Percentiles rank a stretch among this genome's conserved stretches.
Conservation (phyloP, 2,329 filamentous ascomycete genomes). For the Nemania sp. region DNA sequence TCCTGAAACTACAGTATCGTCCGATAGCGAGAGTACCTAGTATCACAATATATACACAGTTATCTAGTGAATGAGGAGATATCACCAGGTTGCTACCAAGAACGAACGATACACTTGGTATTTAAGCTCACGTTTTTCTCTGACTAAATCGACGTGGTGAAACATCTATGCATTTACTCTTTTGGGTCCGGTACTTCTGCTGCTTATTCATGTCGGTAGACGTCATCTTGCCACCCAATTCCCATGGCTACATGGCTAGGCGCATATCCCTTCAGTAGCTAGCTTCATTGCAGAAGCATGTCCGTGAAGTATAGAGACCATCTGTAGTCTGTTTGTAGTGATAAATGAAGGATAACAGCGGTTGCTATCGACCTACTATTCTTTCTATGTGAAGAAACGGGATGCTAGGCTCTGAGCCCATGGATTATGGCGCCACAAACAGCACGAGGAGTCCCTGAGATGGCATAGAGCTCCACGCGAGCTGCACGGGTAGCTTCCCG, state of each 20-base stretch:
- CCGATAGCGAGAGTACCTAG: neutral
- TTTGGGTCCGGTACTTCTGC: slow-evolving; percentile 21
- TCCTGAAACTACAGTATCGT: neutral
- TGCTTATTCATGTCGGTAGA: slow-evolving; percentile 35
- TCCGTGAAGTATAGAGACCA: neutral
- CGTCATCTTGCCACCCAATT: slow-evolving; percentile 37
- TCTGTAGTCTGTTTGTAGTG: neutral
- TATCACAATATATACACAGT: neutral
- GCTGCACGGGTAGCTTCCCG: slow-evolving; percentile 21
- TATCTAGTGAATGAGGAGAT: neutral
- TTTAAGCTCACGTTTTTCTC: slow-evolving; percentile 1
- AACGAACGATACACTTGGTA: slow-evolving; percentile 3
- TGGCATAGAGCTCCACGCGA: neutral
- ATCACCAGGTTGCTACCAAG: neutral
- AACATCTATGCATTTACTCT: slow-evolving; percentile 13
- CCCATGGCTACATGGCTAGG: slow-evolving; percentile 10
- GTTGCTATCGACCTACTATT: neutral
- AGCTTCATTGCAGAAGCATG: neutral
- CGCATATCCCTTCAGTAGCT: slow-evolving; percentile 3
- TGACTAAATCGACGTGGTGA: slow-evolving; percentile 23
- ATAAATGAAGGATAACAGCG: neutral
- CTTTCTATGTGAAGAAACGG: neutral
- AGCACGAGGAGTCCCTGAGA: slow-evolving; percentile 5
- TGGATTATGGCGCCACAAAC: neutral
- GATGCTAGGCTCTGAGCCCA: slow-evolving; percentile 1